Evolutionary conservation across 2,329 filamentous ascomycete species (phyloP), one percentile per base, ranked within the genome.

Genomic region (Xylaria sp.): DNA sequence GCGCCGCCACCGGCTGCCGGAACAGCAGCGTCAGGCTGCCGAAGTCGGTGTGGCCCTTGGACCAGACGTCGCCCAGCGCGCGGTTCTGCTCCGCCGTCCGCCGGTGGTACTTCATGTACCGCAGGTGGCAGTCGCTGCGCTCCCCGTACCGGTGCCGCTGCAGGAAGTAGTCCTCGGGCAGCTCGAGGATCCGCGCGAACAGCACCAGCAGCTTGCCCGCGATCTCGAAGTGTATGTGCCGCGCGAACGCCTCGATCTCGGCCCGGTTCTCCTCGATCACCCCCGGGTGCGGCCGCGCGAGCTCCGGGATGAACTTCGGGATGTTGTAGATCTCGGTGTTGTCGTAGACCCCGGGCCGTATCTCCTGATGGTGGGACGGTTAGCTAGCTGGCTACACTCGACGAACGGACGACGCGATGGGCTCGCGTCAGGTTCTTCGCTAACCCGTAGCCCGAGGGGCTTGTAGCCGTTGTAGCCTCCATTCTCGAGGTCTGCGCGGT

Each of bases 401-500:
- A 52, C 17, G 39, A 17, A 29, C 19, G 20, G n/a, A 11, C 17
- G 8, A 7, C 4, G 18, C 2, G 18, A 5, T 19, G 17, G 26
- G 39, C 8, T 4, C 20, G 1, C 7, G 26, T 1, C 2, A 20
- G 4, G 24, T 9, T 38, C n/a, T n/a, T n/a, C n/a, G 39, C 55
- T 48, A 57, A 64, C 59, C 11, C 66, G 64, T 41, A 76, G 69
- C 1, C 79, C 80, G 2, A 75, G 68, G 0, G 79, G 79, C 40
- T 79, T 74, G 59, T 81, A 84, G 3, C 82, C 82, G 56, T 84
- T 84, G 63, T 85, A 85, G 24, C 79, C 79, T 1, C 79, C 82
- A 5, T 74, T 71, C 19, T 76, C 78, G 1, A 80, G 73, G 43
- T 81, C 74, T 21, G 74, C 71, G 29, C 78, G 76, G 57, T 81